These are phyloP conservation scores for Fusarium goolgardi DNA, from an alignment of 2,329 filamentous ascomycete genomes.

Conservation along the genomic window DNA sequence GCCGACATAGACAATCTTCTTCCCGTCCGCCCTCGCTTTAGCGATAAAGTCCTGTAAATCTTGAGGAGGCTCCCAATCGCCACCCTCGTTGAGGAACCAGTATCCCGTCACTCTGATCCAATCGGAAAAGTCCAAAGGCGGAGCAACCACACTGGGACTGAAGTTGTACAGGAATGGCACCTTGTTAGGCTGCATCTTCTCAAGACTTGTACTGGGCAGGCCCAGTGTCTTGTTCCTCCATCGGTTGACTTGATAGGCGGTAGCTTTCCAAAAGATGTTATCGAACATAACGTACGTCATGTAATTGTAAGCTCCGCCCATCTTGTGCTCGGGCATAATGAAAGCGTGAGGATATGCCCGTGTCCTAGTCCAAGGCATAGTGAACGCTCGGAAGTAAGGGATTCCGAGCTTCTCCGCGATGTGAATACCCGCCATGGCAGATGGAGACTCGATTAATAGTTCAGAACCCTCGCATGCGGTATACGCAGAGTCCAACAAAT, in stretches of 20 bases:
- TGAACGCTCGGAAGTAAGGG: constrained; percentile 96
- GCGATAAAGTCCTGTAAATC: constrained; percentile 85
- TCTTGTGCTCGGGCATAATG: constrained; percentile 89
- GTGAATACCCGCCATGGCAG: constrained; percentile 97
- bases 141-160: constrained; percentile 91
- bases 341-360: constrained; percentile 97
- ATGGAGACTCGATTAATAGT: constrained; percentile 92
- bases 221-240: constrained; percentile 88
- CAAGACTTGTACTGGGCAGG: constrained; percentile 82
- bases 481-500: constrained; percentile 85
- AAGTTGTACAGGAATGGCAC: constrained; percentile 99
- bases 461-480: constrained; percentile 86
- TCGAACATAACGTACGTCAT: constrained; percentile 97
- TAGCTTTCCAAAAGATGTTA: constrained; percentile 95
- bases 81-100: constrained; percentile 91
- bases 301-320: constrained; percentile 95
- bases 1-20: constrained; percentile 96
- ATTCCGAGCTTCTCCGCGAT: constrained; percentile 93
- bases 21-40: constrained; percentile 81
- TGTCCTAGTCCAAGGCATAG: constrained; percentile 98
- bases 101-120: constrained; percentile 98
- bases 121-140: constrained; percentile 93
- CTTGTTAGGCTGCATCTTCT: constrained; percentile 95
- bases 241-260: constrained; percentile 87
- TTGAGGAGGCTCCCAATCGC: constrained; percentile 75